These are phyloP conservation scores for Agarophyton chilense DNA, from an alignment of 23 red algal genomes.

Conservation along the genomic window DNA sequence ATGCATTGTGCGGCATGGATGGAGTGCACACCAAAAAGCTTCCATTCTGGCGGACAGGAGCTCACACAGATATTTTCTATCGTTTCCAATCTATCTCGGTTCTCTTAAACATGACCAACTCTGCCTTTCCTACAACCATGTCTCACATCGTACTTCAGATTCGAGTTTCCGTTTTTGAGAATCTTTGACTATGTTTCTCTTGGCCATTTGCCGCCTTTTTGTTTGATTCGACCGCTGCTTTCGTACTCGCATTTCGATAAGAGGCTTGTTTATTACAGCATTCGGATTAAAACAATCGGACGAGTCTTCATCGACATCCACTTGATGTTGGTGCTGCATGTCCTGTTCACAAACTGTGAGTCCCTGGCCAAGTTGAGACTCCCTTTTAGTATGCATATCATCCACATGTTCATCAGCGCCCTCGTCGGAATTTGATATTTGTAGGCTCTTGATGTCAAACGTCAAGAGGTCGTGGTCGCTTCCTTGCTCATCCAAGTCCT, in stretches of 20 bases:
- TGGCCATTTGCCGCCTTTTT: slow-evolving; percentile 45
- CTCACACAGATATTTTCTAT: too few relatives aligned
- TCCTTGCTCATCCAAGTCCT: not conserved
- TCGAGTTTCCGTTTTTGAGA: slow-evolving; percentile 73
- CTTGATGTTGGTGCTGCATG: not conserved
- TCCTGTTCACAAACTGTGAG: not conserved
- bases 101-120: too few relatives aligned
- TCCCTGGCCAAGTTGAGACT: not conserved
- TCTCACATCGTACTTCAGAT: slow-evolving; percentile 24
- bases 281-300: not conserved
- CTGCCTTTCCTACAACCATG: too few relatives aligned
- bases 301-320: not conserved
- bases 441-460: slow-evolving; percentile 12
- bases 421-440: slow-evolving; percentile 7
- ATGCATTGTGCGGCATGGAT: too few relatives aligned
- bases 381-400: not conserved
- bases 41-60: too few relatives aligned
- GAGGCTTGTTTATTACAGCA: slow-evolving; percentile 36
- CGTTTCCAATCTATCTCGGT: too few relatives aligned
- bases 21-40: too few relatives aligned
- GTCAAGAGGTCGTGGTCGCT: not conserved
- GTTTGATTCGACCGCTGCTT: slow-evolving; percentile 51
- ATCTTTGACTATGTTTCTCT: slow-evolving; percentile 77
- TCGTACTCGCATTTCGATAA: slow-evolving; percentile 63
- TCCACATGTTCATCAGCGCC: not conserved